A percentile compares a stretch with the other conserved stretches of the same genome.
Evolutionary conservation across 768 basidiomycete species (phyloP).

Genomic region (Tulasnella calospora): DNA sequence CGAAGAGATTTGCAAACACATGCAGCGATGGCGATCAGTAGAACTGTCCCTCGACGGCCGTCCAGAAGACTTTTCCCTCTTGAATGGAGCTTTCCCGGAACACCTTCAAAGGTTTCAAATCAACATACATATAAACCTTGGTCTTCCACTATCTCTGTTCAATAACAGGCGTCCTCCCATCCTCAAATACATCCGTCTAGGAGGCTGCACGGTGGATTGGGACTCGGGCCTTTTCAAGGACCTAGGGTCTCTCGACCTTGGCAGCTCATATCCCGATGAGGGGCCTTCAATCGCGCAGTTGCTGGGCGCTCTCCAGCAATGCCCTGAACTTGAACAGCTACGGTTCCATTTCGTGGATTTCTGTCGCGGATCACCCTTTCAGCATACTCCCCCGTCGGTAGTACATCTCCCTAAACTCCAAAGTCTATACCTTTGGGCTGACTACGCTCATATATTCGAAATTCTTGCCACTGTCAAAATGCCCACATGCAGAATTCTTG

Average conservation of each 20-base stretch:
- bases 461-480: neutral
- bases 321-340: neutral
- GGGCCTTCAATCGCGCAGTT: neutral
- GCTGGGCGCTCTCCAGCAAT: neutral
- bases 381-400: neutral
- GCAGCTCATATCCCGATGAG: neutral
- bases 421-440: neutral
- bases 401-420: neutral
- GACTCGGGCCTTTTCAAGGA: neutral
- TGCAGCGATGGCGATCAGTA: neutral
- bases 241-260: neutral
- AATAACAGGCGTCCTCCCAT: neutral
- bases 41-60: neutral
- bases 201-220: neutral
- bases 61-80: neutral
- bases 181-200: neutral
- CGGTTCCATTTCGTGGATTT: neutral
- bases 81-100: neutral
- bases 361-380: neutral
- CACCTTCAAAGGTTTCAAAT: neutral
- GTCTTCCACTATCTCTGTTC: neutral
- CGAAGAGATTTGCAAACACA: neutral
- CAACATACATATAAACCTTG: neutral
- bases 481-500: neutral
- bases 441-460: neutral